Base-by-base conservation (phyloP, 1,284 basidiomycete species). In the Ceratobasidium sp. region DNA sequence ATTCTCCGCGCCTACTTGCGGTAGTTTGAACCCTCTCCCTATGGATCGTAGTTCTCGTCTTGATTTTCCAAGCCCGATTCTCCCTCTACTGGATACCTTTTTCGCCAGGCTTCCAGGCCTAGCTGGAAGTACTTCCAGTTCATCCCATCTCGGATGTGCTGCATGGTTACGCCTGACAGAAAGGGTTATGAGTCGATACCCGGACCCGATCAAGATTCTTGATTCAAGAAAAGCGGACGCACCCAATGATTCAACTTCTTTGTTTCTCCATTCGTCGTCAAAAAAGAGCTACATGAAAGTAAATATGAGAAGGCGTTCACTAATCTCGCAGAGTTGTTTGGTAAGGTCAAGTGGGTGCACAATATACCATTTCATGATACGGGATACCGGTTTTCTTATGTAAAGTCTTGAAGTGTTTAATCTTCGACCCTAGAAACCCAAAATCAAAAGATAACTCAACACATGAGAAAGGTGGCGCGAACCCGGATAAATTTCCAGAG, bases 401-500 rank as follows among this genome's bases (percentile, higher is more conserved):
- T 61, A 96, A 82, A 75, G 88, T 86, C 82, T 88, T 90, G 85
- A 97, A 97, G 81, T 97, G 95, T 6, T 86, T 86, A 22, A 95
- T 84, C 83, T 96, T 96, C 17, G 93, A 94, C n/a, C 91, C 92
- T 91, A 78, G 5, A 9, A 7, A 49, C 6, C 17, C 8, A n/a
- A 15, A 15, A 29, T 32, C 17, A 62, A 8, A 40, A 43, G 43
- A 37, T 71, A n/a, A 62, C 22, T 61, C 56, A 5, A 7, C 25
- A 15, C 69, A 70, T 62, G 44, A 32, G 29, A n/a, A 29, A 25
- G 34, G 13, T 25, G 2, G 59, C 1, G 75, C 78, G 44, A 78
- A 89, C 92, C 92, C 9, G 94, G 94, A 80, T 95, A 96, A 82
- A 97, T 95, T 82, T 96, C 94, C 77, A 91, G 83, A 79, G 93